Conservation (phyloP, 805 yeast species). For the Yarrowia yakushimensis region DNA sequence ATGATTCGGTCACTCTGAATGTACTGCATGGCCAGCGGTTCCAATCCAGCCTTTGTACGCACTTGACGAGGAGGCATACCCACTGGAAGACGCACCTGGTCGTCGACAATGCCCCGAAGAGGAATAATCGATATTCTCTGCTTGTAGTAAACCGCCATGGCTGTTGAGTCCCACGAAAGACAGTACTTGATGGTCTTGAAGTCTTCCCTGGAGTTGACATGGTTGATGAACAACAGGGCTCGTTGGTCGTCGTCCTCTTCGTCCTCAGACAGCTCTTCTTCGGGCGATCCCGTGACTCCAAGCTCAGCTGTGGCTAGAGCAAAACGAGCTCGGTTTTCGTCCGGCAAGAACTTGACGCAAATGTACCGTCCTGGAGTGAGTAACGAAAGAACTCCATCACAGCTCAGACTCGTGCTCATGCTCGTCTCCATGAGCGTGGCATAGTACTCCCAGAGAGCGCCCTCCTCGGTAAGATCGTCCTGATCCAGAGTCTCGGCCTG, state of each 20-base stretch:
- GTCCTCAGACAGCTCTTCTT: slow-evolving; percentile 23
- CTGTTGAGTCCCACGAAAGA: slow-evolving; percentile 22
- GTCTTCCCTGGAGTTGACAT: not conserved
- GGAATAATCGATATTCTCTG: slow-evolving; percentile 15
- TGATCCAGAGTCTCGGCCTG: slow-evolving; percentile 24
- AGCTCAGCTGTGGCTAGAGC: not conserved
- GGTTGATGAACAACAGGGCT: not conserved
- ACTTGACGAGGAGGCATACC: slow-evolving; percentile 22
- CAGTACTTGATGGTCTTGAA: slow-evolving; percentile 15
- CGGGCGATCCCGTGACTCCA: not conserved
- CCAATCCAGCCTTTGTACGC: not conserved
- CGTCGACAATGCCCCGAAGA: not conserved
- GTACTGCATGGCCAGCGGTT: slow-evolving; percentile 18
- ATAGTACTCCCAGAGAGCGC: slow-evolving; percentile 28
- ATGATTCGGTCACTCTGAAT: slow-evolving; percentile 23
- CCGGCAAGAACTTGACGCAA: slow-evolving; percentile 7
- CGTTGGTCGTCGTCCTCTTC: slow-evolving; percentile 20
- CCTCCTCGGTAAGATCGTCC: slow-evolving; percentile 3
- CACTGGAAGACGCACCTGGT: not conserved
- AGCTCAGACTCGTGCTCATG: slow-evolving; percentile 23
- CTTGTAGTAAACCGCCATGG: slow-evolving; percentile 17
- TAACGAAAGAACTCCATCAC: slow-evolving; percentile 19
- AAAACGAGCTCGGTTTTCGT: slow-evolving; percentile 14
- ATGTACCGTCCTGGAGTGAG: slow-evolving; percentile 9
- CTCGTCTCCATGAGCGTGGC: slow-evolving; percentile 26